Conservation (phyloP, 495 filamentous ascomycete genomes). For the Neurospora sp. region DNA sequence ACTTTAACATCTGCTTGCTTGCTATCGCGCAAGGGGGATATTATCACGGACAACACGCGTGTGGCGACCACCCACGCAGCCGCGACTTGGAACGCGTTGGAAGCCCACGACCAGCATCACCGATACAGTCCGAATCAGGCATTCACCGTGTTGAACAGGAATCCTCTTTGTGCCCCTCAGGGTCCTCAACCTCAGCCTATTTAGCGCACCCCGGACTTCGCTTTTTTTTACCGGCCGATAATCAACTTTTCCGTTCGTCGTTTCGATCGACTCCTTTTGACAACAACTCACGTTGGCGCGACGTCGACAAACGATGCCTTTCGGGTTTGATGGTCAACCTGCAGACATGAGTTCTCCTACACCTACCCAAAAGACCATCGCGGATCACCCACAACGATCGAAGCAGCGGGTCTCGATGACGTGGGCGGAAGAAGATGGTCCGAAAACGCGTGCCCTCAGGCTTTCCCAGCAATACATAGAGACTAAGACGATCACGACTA, state of each 20-base stretch:
- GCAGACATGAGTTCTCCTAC: constrained; percentile 14
- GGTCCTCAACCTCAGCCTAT: not conserved
- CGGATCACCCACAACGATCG: constrained; percentile 29
- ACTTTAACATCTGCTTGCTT: not conserved
- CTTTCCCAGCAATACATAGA: constrained; percentile 49
- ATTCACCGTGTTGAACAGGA: not conserved
- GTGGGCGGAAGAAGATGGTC: constrained; percentile 32
- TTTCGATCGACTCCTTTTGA: not conserved
- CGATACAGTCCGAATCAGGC: not conserved
- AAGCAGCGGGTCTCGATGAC: constrained; percentile 38
- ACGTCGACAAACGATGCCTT: not conserved
- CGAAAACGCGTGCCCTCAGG: constrained; percentile 28
- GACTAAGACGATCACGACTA: constrained; percentile 75
- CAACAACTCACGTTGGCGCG: not conserved
- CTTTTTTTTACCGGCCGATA: not conserved
- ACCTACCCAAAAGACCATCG: constrained; percentile 22
- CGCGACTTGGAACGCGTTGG: not conserved
- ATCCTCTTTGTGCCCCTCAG: not conserved
- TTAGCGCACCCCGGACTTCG: not conserved
- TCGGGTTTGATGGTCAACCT: not conserved
- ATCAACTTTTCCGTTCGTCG: not conserved
- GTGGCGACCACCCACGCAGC: not conserved
- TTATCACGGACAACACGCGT: not conserved
- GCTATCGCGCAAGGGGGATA: not conserved
- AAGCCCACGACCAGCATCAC: not conserved